Percentiles rank a stretch among this genome's conserved stretches.
These are phyloP conservation scores for Sporothrix inflata DNA, from an alignment of 2,329 filamentous ascomycete genomes.

Conservation along the genomic window DNA sequence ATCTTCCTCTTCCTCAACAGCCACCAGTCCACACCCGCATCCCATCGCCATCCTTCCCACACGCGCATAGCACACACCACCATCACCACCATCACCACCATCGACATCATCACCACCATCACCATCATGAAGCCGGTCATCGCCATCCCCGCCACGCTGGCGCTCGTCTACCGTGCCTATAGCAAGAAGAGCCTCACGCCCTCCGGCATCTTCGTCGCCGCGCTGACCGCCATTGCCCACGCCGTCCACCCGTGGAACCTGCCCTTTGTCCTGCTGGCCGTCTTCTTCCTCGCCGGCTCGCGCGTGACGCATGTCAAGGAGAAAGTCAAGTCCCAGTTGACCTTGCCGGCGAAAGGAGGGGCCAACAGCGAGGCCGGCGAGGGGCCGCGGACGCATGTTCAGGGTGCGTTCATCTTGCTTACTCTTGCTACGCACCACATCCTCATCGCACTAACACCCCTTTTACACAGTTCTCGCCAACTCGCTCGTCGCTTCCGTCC, in stretches of 20 bases:
- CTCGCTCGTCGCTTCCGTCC: conserved; percentile 74
- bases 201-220: conserved; percentile 71
- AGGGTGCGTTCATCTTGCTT: conserved; percentile 54
- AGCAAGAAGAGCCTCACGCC: conserved; percentile 78
- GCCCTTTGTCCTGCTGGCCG: conserved; percentile 80
- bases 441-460: neutral
- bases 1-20: neutral
- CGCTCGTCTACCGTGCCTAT: conserved; percentile 68
- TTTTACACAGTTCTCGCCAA: conserved; percentile 72
- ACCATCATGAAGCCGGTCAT: conserved; percentile 59
- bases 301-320: conserved; percentile 79
- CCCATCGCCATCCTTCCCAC: neutral
- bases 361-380: conserved; percentile 67
- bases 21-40: neutral
- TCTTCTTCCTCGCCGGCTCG: conserved; percentile 88
- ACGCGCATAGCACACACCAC: neutral
- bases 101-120: neutral
- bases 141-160: conserved; percentile 60
- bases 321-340: conserved; percentile 79
- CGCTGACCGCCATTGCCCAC: conserved; percentile 75
- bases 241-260: conserved; percentile 90
- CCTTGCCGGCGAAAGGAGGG: conserved; percentile 76
- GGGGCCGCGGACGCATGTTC: conserved; percentile 78
- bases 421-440: conserved; percentile 8
- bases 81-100: neutral